These are phyloP conservation scores for Pulveroboletus sp. DNA, from an alignment of 768 basidiomycete species.

Conservation along the genomic window DNA sequence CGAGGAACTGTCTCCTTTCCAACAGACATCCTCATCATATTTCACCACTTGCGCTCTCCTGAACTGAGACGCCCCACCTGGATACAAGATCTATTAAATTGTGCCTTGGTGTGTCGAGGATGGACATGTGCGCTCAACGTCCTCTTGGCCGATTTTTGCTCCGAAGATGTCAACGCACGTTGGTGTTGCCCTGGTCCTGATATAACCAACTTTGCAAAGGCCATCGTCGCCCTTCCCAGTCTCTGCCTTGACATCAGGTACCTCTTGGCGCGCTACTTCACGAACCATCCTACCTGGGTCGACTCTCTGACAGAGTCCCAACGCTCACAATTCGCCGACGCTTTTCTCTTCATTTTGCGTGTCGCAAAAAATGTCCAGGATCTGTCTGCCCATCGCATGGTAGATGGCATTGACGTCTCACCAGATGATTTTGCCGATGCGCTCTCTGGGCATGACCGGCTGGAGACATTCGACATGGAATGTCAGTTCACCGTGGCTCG, in stretches of 20 bases:
- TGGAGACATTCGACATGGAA: neutral
- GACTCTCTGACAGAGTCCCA: too few species aligned
- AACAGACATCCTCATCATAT: slow-evolving; percentile 5
- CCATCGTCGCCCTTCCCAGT: neutral
- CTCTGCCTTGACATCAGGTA: slow-evolving; percentile 6
- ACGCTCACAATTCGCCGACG: neutral
- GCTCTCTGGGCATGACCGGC: neutral
- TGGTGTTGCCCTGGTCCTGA: slow-evolving; percentile 2
- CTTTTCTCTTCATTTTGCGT: slow-evolving; percentile 4
- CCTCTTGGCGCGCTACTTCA: slow-evolving; percentile 7
- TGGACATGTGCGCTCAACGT: slow-evolving; percentile 12
- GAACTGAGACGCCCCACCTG: neutral
- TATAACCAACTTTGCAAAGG: neutral
- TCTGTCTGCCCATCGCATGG: neutral
- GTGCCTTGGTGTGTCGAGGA: slow-evolving; percentile 8
- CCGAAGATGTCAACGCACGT: neutral
- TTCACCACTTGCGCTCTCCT: slow-evolving; percentile 2
- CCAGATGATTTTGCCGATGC: neutral
- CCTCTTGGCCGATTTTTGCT: slow-evolving; percentile 10
- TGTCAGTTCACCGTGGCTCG: slow-evolving; percentile 1
- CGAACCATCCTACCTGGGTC: slow-evolving; percentile 5
- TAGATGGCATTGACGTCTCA: neutral
- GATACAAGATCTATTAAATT: slow-evolving; percentile 4
- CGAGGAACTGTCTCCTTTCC: slow-evolving; percentile 4
- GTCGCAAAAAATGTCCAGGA: slow-evolving; percentile 1